Evolutionary conservation across 2,329 filamentous ascomycete species (phyloP), one percentile per base, ranked within the genome.

Genomic region (Coleophoma crateriformis): DNA sequence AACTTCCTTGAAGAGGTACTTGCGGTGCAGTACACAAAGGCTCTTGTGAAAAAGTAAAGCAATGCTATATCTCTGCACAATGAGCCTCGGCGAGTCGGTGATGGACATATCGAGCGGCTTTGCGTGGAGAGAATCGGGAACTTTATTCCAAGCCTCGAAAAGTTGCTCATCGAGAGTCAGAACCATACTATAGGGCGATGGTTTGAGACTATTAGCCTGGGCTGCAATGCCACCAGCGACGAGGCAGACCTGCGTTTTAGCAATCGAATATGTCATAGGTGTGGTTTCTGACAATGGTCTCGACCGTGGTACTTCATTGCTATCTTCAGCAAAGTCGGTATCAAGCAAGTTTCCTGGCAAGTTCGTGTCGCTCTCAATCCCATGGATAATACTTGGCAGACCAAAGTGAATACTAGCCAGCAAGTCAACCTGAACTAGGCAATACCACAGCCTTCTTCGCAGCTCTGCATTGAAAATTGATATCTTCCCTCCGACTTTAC

Each of bases 401-500:
- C 84, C 84, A 52, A 86, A 74, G 59, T 87, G 83, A 59, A 85
- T 86, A 2, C 81, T 79, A 22, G 84, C 80, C 4, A 87, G 65
- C 3, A 83, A 65, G 59, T 88, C 85, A 43, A 85, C 72, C 59
- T 84, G 80, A 22, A 71, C 64, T 3, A 73, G 71, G 54, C 79
- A 68, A 54, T 75, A 73, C 78, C 78, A 81, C 56, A 76, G 62
- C 50, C 83, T 71, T 34, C 82, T 72, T 52, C 83, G 74, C 77
- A 87, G 90, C 69, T 92, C 88, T 72, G 81, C 87, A 68, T 90
- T 80, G 58, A 87, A 90, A 6, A 85, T 82, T 1, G 82, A 78
- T 38, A 92, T 77, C 15, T 45, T 46, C 13, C 56, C 52, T 54
- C 72, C 72, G 57, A 68, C 68, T 34, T 60, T 61, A 15, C 41